Conservation (phyloP, 2,329 filamentous ascomycete genomes). For the Thielaviopsis populi region DNA sequence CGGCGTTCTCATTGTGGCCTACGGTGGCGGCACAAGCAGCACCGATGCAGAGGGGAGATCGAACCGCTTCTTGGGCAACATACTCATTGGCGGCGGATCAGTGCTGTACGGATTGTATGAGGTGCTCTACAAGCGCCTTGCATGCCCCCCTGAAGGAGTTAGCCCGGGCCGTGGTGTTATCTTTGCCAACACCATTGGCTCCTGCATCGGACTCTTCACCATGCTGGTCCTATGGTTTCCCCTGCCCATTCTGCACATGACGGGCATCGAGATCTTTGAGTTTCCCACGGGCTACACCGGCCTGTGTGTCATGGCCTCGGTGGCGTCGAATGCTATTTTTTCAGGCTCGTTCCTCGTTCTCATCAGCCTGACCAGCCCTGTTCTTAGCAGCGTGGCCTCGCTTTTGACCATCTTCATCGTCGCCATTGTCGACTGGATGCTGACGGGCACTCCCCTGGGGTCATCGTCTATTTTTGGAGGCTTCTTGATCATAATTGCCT, state of each 20-base stretch:
- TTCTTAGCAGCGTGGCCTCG: conserved; percentile 81
- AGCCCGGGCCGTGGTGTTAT: conserved; percentile 80
- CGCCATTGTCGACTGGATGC: conserved; percentile 74
- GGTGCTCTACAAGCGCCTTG: conserved; percentile 84
- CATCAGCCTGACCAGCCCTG: conserved; percentile 83
- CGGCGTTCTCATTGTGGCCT: conserved; percentile 88
- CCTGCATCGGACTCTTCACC: conserved; percentile 75
- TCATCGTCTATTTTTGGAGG: conserved; percentile 68
- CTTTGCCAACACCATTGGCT: conserved; percentile 87
- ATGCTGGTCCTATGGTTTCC: conserved; percentile 82
- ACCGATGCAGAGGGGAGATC: conserved; percentile 30
- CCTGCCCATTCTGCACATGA: conserved; percentile 64
- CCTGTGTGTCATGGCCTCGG: conserved; percentile 63
- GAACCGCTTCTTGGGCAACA: conserved; percentile 65
- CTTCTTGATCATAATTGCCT: conserved; percentile 72
- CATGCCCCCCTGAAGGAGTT: conserved; percentile 83
- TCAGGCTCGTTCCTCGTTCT: conserved; percentile 85
- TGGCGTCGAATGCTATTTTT: conserved; percentile 79
- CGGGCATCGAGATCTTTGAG: conserved; percentile 68
- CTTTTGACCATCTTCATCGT: conserved; percentile 95
- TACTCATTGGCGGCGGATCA: conserved; percentile 81
- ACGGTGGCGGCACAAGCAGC: conserved; percentile 48
- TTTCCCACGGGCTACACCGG: conserved; percentile 65
- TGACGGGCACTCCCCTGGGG: conserved; percentile 63
- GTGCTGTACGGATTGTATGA: conserved; percentile 95